Base-by-base conservation (phyloP, 495 filamentous ascomycete genomes). In the Talaromyces stipitatus region DNA sequence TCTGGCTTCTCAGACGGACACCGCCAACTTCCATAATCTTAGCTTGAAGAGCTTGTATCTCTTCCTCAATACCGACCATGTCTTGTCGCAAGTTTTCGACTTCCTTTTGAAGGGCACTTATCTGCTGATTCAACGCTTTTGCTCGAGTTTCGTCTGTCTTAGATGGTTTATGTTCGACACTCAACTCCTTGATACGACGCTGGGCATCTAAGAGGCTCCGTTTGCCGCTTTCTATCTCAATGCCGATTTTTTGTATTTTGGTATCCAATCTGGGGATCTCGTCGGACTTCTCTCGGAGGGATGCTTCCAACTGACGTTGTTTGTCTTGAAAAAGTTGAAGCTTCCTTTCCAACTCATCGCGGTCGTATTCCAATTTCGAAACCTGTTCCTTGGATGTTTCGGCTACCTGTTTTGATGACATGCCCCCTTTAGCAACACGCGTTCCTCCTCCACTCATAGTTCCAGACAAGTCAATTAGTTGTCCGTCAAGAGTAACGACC, bases 21-120 rank as follows among this genome's bases (percentile, higher is more conserved):
- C 94, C 94, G 58, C 94, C 94, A 55, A 95, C 85, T 71, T 96
- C 87, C 92, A 97, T 97, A 63, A 98, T 97, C 76, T 94, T 95
- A 76, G 89, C 86, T 68, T 97, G 92, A 18, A 98, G 78, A 2
- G 74, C 76, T 70, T 94, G 90, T 61, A 98, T 96, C 68, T 96
- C 94, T 36, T 86, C 84, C 62, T 98, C 95, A 20, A 96, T 85
- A 26, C 84, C 90, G 14, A 86, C 77, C 36, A 88, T 96, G 68
- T 97, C 90, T 20, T 79, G 73, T 54, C 86, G 87, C 9, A 97
- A 78, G 60, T 87, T 89, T 32, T 87, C 82, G 20, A 96, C 81
- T 61, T 97, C 90, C 47, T 84, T 79, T 60, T 90, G 82, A 38
- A 95, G 71, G 48, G 83, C 82, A 8, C 78, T 71, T 51, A 96